These are phyloP conservation scores for Eucalyptus pumila DNA, from an alignment of 345 rosid species.

Conservation along the genomic window DNA sequence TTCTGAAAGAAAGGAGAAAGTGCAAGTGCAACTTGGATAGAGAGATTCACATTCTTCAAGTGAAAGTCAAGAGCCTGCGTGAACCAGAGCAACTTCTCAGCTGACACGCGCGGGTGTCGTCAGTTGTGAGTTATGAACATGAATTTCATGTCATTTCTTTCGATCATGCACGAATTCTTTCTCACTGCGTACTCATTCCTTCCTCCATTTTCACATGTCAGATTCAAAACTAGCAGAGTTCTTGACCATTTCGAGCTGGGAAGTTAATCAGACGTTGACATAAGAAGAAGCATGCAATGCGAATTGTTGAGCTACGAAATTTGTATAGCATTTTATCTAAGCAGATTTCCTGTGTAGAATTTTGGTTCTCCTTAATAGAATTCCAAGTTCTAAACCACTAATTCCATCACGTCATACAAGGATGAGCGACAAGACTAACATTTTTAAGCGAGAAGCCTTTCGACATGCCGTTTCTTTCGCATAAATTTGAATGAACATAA, in stretches of 20 bases:
- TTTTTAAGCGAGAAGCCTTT: neutral
- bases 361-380: neutral
- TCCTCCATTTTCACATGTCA: neutral
- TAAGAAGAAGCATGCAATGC: neutral
- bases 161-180: neutral
- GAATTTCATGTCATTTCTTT: neutral
- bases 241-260: neutral
- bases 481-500: neutral
- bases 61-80: neutral
- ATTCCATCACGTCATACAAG: neutral
- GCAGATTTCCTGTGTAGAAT: neutral
- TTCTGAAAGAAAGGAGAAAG: neutral
- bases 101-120: neutral
- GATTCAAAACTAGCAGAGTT: neutral
- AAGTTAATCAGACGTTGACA: neutral
- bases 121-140: neutral
- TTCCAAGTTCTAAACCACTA: neutral
- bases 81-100: neutral
- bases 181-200: neutral
- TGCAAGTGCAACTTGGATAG: neutral
- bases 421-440: fast-evolving
- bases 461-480: neutral
- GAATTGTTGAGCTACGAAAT: neutral
- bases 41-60: neutral
- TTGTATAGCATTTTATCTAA: neutral